Conservation (phyloP, 352 stramenopile species). For the Elongisporangium prolatum region DNA sequence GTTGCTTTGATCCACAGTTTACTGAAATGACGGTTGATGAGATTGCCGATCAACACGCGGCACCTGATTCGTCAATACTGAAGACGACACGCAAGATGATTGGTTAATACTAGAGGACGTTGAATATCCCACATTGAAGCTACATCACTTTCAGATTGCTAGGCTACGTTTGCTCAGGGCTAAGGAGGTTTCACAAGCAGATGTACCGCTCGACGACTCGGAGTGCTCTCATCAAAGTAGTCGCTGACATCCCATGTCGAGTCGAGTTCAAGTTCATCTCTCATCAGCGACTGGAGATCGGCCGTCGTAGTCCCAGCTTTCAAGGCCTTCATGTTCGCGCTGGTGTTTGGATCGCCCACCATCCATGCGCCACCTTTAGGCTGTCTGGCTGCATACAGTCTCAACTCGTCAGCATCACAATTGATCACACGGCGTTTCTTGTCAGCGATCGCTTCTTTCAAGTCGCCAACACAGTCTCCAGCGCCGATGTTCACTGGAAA, state of each 20-base stretch:
- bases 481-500: background rate
- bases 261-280: background rate
- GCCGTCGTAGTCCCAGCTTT: background rate
- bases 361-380: background rate
- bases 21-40: background rate
- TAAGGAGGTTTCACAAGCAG: background rate
- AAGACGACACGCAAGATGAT: background rate
- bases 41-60: background rate
- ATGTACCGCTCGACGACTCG: background rate
- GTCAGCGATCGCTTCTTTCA: background rate
- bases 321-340: background rate
- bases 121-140: background rate
- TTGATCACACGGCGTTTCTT: background rate
- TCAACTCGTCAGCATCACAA: background rate
- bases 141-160: background rate
- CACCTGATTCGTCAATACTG: background rate
- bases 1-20: no score
- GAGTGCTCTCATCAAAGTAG: background rate
- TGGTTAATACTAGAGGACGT: background rate
- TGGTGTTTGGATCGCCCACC: background rate
- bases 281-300: background rate
- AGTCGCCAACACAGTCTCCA: background rate
- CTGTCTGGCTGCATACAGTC: background rate
- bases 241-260: background rate
- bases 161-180: background rate